These are phyloP conservation scores for Lagenidium giganteum DNA, from an alignment of 352 stramenopile species.

Conservation along the genomic window DNA sequence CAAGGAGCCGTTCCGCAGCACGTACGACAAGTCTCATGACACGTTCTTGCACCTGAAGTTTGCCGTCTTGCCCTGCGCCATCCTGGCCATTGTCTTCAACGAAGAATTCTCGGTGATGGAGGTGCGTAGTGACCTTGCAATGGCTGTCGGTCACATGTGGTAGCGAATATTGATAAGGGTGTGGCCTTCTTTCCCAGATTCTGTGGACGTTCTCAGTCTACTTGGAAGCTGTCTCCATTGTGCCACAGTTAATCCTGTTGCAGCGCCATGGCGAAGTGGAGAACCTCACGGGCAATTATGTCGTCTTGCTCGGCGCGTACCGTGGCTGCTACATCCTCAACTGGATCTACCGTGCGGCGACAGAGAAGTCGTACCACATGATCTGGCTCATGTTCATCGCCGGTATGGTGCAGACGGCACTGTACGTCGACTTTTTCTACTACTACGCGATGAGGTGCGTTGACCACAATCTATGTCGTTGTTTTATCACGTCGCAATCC, in stretches of 20 bases:
- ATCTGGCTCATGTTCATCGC: conserved; percentile 99
- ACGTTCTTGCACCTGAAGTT: conserved; percentile 99
- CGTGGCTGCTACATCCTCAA: conserved; percentile 99
- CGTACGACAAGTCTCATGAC: conserved; percentile 99
- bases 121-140: conserved; percentile 14
- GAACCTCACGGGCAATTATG: conserved; percentile 99
- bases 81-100: conserved; percentile 96
- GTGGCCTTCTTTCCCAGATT: conserved; percentile 39
- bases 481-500: too few species aligned
- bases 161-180: not conserved
- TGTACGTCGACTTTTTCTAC: conserved; percentile 99
- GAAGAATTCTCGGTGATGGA: conserved; percentile 88
- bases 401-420: conserved; percentile 96
- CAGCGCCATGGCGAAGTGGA: conserved; percentile 98
- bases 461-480: conserved; percentile 5
- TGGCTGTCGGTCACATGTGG: not conserved
- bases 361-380: conserved; percentile 96
- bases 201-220: conserved; percentile 99
- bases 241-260: conserved; percentile 99
- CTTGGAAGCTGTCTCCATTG: conserved; percentile 97
- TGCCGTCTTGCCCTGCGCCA: conserved; percentile 92
- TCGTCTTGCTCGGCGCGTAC: conserved; percentile 98
- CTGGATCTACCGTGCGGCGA: conserved; percentile 98
- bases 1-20: conserved; percentile 95
- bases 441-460: conserved; percentile 95